phyloP scores from a whole-genome alignment of 371 early-diverging fungal species.

The Mucor mucedo region DNA sequence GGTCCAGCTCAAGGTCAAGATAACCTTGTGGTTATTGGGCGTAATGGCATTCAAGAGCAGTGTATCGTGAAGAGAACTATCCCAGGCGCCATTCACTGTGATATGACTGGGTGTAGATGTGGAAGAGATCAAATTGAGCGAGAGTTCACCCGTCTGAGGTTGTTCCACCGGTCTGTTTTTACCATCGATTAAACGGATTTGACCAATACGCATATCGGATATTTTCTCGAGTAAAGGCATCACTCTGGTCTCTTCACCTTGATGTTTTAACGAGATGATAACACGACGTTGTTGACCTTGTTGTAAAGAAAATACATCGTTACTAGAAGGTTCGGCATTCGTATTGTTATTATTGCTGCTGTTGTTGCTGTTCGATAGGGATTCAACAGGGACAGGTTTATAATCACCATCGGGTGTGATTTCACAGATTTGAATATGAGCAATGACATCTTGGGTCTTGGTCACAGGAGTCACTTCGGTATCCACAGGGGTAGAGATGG shows the following conservation, averaged over 20 bases:
- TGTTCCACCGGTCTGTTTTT: slow-evolving; percentile 64
- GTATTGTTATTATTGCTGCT: neutral
- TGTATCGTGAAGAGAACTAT: slow-evolving; percentile 81
- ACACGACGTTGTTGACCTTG: slow-evolving; percentile 85
- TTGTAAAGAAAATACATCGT: slow-evolving; percentile 60
- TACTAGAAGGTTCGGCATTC: neutral
- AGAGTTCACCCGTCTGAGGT: slow-evolving; percentile 32
- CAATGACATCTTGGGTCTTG: slow-evolving; percentile 50
- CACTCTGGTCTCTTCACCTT: slow-evolving; percentile 22
- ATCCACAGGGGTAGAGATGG: slow-evolving; percentile 45
- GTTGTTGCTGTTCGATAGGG: neutral
- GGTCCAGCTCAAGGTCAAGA: slow-evolving; percentile 57
- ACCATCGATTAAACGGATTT: slow-evolving; percentile 68
- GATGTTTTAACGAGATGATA: slow-evolving; percentile 63
- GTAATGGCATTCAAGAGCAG: slow-evolving; percentile 78
- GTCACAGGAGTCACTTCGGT: slow-evolving; percentile 58
- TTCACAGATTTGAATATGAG: slow-evolving; percentile 71
- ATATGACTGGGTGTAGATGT: slow-evolving; percentile 44
- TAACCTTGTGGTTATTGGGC: slow-evolving; percentile 54
- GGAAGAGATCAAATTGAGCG: slow-evolving; percentile 49
- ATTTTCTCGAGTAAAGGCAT: slow-evolving; percentile 51
- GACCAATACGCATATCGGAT: slow-evolving; percentile 58
- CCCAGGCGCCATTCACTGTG: slow-evolving; percentile 75
- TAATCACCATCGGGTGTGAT: slow-evolving; percentile 70
- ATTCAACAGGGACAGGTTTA: slow-evolving; percentile 56